Conservation (phyloP, 2,329 filamentous ascomycete genomes). For the Penicillium sp. region DNA sequence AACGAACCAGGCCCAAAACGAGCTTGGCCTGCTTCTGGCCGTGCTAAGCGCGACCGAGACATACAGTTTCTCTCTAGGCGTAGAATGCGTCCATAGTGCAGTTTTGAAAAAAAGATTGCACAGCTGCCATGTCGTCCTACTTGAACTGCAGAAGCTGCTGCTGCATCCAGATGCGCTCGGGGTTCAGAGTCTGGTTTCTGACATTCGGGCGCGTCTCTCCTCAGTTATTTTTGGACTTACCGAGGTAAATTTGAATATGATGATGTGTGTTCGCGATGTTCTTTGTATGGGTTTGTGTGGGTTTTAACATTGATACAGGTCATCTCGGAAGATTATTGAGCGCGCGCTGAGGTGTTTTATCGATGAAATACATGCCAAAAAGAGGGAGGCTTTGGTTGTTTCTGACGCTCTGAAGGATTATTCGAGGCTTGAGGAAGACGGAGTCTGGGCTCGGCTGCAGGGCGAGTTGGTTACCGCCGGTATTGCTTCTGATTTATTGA, state of each 20-base stretch:
- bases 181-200: conserved; percentile 1
- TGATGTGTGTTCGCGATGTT: conserved; percentile 10
- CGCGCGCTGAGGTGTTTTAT: conserved; percentile 3
- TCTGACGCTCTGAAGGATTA: conserved; percentile 1
- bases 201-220: conserved; percentile 12
- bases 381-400: conserved; percentile 1
- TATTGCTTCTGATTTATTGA: conserved; percentile 7
- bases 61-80: not conserved
- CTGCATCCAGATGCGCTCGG: not conserved
- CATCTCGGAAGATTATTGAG: conserved; percentile 11
- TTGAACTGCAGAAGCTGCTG: conserved; percentile 12
- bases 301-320: conserved; percentile 6
- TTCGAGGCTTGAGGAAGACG: not conserved
- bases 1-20: conserved; percentile 12
- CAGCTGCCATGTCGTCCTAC: conserved; percentile 5
- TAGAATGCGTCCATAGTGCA: not conserved
- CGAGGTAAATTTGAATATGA: conserved; percentile 15
- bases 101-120: conserved; percentile 4
- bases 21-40: conserved; percentile 11
- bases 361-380: conserved; percentile 8
- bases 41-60: conserved; percentile 4
- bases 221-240: conserved; percentile 12
- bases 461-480: conserved; percentile 7
- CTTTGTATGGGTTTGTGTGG: not conserved
- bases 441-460: conserved; percentile 12